Conservation (phyloP, 495 filamentous ascomycete species). For the Neurospora sp. region DNA sequence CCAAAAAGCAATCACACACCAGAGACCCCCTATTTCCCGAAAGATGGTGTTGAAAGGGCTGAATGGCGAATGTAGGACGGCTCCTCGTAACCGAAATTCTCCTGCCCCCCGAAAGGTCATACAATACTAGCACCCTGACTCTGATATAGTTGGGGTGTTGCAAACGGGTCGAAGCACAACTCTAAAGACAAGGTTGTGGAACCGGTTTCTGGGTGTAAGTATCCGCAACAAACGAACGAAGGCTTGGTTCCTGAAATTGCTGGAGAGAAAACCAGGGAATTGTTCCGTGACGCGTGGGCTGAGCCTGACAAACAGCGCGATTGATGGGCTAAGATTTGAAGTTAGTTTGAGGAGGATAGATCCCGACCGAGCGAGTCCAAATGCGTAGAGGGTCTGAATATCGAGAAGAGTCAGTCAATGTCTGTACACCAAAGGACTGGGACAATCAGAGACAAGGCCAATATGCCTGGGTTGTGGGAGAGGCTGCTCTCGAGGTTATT, state of each 20-base stretch:
- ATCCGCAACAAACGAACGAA: slow-evolving; percentile 24
- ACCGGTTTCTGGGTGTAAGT: slow-evolving; percentile 20
- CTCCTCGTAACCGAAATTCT: background rate
- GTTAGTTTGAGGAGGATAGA: slow-evolving; percentile 3
- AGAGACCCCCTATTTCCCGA: background rate
- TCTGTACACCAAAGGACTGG: slow-evolving; percentile 7
- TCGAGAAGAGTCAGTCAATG: slow-evolving; percentile 13
- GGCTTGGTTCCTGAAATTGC: slow-evolving; percentile 15
- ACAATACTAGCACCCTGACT: background rate
- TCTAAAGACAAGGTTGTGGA: slow-evolving; percentile 24
- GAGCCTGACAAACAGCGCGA: slow-evolving; percentile 10
- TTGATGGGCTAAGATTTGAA: background rate
- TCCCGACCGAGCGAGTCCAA: slow-evolving; percentile 12
- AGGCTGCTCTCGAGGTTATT: background rate
- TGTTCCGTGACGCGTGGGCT: slow-evolving; percentile 13
- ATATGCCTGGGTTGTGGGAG: background rate
- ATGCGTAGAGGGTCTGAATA: background rate
- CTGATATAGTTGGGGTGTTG: slow-evolving; percentile 16
- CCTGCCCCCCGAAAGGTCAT: background rate
- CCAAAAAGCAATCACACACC: background rate
- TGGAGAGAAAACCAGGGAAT: slow-evolving; percentile 12
- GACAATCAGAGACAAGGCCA: slow-evolving; percentile 5
- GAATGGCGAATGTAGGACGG: background rate
- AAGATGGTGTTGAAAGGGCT: background rate
- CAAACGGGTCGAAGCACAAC: slow-evolving; percentile 15